Conservation (phyloP, 2,329 filamentous ascomycete genomes). For the Ophiognomonia clavigignenti-juglandacearum region DNA sequence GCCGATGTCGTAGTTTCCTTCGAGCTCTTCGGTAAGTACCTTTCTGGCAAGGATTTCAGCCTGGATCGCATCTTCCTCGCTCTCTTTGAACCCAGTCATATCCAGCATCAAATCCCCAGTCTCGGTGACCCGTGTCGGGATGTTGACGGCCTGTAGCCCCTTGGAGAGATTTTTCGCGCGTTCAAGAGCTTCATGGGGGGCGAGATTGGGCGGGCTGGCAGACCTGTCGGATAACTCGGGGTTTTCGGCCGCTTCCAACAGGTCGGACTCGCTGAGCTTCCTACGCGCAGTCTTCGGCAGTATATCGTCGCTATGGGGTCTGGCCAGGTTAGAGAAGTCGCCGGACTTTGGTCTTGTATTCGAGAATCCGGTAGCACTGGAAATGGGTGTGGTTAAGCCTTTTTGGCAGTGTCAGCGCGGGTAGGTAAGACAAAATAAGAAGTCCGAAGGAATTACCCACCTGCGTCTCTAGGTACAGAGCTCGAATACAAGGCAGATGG, state of each 20-base stretch:
- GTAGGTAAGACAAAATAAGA: background rate
- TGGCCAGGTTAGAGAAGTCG: slow-evolving; percentile 44
- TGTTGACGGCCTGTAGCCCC: slow-evolving; percentile 84
- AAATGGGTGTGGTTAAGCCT: slow-evolving; percentile 49
- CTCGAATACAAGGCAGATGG: slow-evolving; percentile 37
- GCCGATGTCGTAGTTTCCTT: slow-evolving; percentile 94
- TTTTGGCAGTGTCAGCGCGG: slow-evolving; percentile 18
- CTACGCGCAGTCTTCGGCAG: slow-evolving; percentile 42
- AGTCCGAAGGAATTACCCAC: slow-evolving; percentile 19
- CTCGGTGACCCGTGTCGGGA: slow-evolving; percentile 87
- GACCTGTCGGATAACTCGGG: slow-evolving; percentile 47
- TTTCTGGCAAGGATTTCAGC: slow-evolving; percentile 92
- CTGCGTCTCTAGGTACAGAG: slow-evolving; percentile 28
- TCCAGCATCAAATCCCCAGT: slow-evolving; percentile 94
- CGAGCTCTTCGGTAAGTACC: slow-evolving; percentile 85
- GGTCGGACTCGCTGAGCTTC: slow-evolving; percentile 28
- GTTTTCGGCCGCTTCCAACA: slow-evolving; percentile 33
- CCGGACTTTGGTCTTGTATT: slow-evolving; percentile 41
- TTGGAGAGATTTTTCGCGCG: slow-evolving; percentile 81
- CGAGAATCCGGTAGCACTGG: slow-evolving; percentile 47
- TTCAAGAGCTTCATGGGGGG: slow-evolving; percentile 70
- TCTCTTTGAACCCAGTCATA: slow-evolving; percentile 95
- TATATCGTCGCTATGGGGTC: slow-evolving; percentile 52
- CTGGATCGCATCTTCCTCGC: slow-evolving; percentile 83
- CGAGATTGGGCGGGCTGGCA: slow-evolving; percentile 70